Base-by-base conservation (phyloP, 495 filamentous ascomycete species). In the Penicillium roqueforti region DNA sequence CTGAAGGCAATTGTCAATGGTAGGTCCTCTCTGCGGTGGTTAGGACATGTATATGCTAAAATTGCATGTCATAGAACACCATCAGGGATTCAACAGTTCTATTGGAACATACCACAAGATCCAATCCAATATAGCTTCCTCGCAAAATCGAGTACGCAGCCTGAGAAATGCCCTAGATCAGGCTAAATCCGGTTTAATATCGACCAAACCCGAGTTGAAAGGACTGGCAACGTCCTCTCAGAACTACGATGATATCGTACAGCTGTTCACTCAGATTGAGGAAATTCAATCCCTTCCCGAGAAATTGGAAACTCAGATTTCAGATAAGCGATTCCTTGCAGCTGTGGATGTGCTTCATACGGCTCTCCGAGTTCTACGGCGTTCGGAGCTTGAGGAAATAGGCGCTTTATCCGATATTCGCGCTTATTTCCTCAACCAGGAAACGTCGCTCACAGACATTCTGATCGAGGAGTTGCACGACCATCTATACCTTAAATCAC, bases 41-140 rank as follows among this genome's bases (percentile, higher is more conserved):
- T 4, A 14, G n/a, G 9, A n/a, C 32, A 23, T 3, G 10, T 23
- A 2, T 3, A 28, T 56, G 47, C 60, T 63, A 29, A 61, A 14
- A 7, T 25, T 28, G 11, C 22, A 5, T 41, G 43, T 42, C 49
- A 18, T 47, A 85, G 92, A 97, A 72, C 92, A 99, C 65, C 92
- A 97, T 60, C 93, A 99, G 70, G 93, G 91, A 28, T 99, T 99
- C 78, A 99, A 97, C 67, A 97, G 91, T 71, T 96, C 91, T 37
- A 97, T 99, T 51, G 95, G 93, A 67, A 96, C 92, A 14, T 99
- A 96, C 62, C 95, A 99, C 72, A 96, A 92, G 72, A 97, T 99
- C 53, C 93, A 97, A 67, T 80, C 86, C 6, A 96, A 89, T 70
- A 95, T 99, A 59, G 87, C 91, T 55, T 75, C 83, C 29, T 95